Percentiles rank a stretch among this genome's conserved stretches.
phyloP scores from a whole-genome alignment of 1,139 yeast species.

The Diutina ranongensis region DNA sequence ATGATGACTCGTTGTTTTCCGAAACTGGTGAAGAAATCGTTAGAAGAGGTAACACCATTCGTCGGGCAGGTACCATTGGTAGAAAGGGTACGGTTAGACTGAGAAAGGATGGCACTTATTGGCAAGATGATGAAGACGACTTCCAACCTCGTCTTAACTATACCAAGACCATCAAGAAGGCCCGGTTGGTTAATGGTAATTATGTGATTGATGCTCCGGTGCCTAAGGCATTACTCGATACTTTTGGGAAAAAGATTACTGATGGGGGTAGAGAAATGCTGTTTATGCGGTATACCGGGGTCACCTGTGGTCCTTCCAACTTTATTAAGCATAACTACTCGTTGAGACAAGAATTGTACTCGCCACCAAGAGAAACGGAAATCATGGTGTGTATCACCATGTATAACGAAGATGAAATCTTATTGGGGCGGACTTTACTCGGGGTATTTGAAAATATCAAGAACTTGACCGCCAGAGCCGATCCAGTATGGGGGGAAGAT shows the following conservation, averaged over 20 bases:
- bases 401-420: slow-evolving; percentile 70
- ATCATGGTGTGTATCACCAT: slow-evolving; percentile 65
- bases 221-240: slow-evolving; percentile 44
- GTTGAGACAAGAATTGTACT: slow-evolving; percentile 55
- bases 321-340: slow-evolving; percentile 47
- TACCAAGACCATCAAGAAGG: slow-evolving; percentile 38
- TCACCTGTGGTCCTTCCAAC: slow-evolving; percentile 67
- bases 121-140: slow-evolving; percentile 26
- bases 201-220: slow-evolving; percentile 75
- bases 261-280: slow-evolving; percentile 49
- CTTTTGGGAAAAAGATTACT: slow-evolving; percentile 38
- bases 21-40: slow-evolving; percentile 31
- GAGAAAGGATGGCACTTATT: slow-evolving; percentile 10
- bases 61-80: slow-evolving; percentile 14
- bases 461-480: slow-evolving; percentile 45
- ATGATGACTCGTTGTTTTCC: slow-evolving; percentile 33
- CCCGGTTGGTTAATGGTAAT: slow-evolving; percentile 55
- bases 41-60: slow-evolving; percentile 24
- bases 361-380: slow-evolving; percentile 60
- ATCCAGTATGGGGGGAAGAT: slow-evolving; percentile 67
- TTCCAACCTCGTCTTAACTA: slow-evolving; percentile 32
- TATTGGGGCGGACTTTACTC: slow-evolving; percentile 60
- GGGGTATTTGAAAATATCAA: slow-evolving; percentile 68
- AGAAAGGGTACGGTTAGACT: slow-evolving; percentile 13
- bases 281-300: slow-evolving; percentile 71